phyloP scores from a whole-genome alignment of 129 eudicot genomes.

The Flaveria sonorensis region DNA sequence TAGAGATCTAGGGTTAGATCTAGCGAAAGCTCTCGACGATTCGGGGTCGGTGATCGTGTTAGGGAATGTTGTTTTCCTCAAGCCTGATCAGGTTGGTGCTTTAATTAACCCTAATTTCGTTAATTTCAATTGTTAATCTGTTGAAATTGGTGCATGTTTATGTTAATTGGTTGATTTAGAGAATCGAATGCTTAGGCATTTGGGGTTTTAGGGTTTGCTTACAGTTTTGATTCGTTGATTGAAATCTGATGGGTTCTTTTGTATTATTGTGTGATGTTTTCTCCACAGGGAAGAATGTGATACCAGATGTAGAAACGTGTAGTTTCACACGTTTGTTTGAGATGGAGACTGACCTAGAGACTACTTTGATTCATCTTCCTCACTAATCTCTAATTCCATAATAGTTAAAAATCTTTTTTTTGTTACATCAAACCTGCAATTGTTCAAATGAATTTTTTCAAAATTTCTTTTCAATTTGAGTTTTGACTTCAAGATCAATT shows the following conservation, averaged over 20 bases:
- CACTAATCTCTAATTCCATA: not conserved
- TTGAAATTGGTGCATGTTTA: conserved; percentile 1
- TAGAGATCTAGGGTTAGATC: conserved; percentile 53
- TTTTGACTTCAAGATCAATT: not conserved
- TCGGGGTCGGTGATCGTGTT: conserved; percentile 83
- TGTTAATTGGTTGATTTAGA: conserved; percentile 24
- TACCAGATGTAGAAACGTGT: conserved; percentile 43
- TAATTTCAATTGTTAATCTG: not conserved
- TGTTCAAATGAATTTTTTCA: not conserved
- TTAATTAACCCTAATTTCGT: not conserved
- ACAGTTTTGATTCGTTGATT: conserved; percentile 19
- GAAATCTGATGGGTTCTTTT: conserved; percentile 76
- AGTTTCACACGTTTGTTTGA: conserved; percentile 30
- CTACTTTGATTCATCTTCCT: conserved; percentile 38
- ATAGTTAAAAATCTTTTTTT: not conserved
- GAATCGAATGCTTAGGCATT: conserved; percentile 24
- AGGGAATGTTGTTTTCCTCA: conserved; percentile 69
- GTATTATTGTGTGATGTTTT: conserved; percentile 51
- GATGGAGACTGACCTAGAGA: conserved; percentile 54
- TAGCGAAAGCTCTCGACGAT: conserved; percentile 76
- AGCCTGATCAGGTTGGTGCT: conserved; percentile 82
- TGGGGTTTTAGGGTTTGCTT: conserved; percentile 18
- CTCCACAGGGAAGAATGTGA: conserved; percentile 76
- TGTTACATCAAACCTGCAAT: conserved; percentile 18
- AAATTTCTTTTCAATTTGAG: not conserved